Conservation (phyloP, 192 early-diverging fungal genomes). For the Podochytrium sp. region DNA sequence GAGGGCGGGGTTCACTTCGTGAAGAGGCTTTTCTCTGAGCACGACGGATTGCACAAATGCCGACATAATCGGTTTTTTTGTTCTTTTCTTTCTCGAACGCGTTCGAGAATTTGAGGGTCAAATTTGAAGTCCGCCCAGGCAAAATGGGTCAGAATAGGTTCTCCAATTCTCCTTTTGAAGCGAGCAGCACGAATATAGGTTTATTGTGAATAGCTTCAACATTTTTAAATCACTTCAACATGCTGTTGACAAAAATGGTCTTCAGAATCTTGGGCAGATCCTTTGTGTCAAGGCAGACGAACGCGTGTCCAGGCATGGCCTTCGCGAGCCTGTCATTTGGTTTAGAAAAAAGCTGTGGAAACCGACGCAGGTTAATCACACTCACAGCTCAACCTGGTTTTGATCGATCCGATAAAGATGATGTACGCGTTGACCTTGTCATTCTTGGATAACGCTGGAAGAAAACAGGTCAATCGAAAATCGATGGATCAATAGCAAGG, state of each 20-base stretch:
- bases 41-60: conserved; percentile 1
- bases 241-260: conserved; percentile 40
- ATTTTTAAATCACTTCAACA: conserved; percentile 28
- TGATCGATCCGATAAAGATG: conserved; percentile 83
- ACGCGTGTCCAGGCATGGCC: conserved; percentile 41
- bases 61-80: background rate
- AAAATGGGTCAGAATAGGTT: too few species aligned
- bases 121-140: too few species aligned
- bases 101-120: too few species aligned
- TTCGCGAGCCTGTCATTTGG: conserved; percentile 9
- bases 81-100: background rate
- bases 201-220: too few species aligned
- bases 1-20: background rate
- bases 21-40: background rate
- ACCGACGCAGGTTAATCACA: too few species aligned
- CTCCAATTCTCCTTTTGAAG: too few species aligned
- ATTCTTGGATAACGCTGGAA: conserved; percentile 66
- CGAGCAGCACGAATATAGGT: too few species aligned
- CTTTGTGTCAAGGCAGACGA: conserved; percentile 42
- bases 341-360: background rate
- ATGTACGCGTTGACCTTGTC: conserved; percentile 73
- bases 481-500: background rate
- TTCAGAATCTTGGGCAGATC: conserved; percentile 52
- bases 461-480: background rate
- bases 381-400: conserved; percentile 60